phyloP scores from a whole-genome alignment of 257 asterid genomes.

The Cinchona pubescens region DNA sequence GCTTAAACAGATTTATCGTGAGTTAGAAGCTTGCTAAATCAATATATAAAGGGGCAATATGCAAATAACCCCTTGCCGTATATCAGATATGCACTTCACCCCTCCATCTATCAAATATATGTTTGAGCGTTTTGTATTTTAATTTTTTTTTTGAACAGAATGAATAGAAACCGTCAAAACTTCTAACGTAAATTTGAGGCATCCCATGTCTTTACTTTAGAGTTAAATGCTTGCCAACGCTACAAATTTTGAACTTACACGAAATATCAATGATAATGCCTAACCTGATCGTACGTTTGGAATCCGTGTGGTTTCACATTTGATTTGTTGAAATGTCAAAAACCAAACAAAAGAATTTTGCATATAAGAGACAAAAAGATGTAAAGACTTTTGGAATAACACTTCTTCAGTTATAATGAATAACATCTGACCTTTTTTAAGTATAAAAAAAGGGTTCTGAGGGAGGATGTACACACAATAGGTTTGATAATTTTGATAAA shows the following conservation, averaged over 20 bases:
- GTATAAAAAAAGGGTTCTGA: no score
- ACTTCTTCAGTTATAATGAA: not conserved
- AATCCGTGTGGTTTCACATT: constrained; percentile 14
- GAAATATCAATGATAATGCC: not conserved
- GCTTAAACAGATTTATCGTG: not conserved
- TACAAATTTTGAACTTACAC: not conserved
- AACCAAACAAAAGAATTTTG: not conserved
- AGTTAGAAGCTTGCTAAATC: constrained; percentile 17
- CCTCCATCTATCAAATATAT: no score
- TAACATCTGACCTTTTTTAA: no score
- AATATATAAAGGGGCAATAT: no score
- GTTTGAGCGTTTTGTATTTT: no score
- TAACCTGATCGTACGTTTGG: not conserved
- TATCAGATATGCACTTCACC: no score
- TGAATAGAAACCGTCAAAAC: not conserved
- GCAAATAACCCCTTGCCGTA: no score
- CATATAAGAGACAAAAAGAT: not conserved
- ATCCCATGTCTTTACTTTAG: not conserved
- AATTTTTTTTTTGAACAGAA: no score
- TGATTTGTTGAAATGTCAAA: constrained; percentile 2
- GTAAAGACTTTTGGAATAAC: not conserved
- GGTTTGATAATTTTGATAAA: no score
- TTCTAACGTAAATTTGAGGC: not conserved
- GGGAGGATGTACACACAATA: no score
- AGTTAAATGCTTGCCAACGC: not conserved